Percentiles rank a stretch among this genome's conserved stretches.
phyloP scores from a whole-genome alignment of 306 rosid species.

The Geum urbanum region DNA sequence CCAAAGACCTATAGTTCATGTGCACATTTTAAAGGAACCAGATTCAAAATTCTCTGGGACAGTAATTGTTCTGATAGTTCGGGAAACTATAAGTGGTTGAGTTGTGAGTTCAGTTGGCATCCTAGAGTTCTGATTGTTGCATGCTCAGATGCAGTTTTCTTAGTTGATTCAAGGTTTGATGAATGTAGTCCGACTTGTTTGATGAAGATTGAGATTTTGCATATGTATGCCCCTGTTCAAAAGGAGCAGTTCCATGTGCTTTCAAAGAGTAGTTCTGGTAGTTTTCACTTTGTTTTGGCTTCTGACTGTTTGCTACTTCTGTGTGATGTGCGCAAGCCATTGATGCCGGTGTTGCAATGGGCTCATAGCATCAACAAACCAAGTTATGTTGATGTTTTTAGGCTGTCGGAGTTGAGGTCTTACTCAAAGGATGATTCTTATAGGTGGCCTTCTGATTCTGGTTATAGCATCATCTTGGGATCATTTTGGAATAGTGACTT shows the following conservation, averaged over 20 bases:
- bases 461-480: slow-evolving; percentile 64
- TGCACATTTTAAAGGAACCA: slow-evolving; percentile 37
- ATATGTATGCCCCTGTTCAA: slow-evolving; percentile 31
- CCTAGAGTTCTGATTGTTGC: slow-evolving; percentile 56
- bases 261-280: slow-evolving; percentile 43
- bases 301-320: slow-evolving; percentile 50
- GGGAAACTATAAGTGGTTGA: slow-evolving; percentile 41
- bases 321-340: slow-evolving; percentile 60
- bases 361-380: slow-evolving; percentile 54
- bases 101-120: slow-evolving; percentile 76
- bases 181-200: slow-evolving; percentile 43
- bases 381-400: slow-evolving; percentile 33
- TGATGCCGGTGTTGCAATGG: slow-evolving; percentile 60
- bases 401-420: slow-evolving; percentile 60
- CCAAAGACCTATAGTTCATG: not conserved
- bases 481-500: slow-evolving; percentile 62
- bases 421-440: slow-evolving; percentile 33
- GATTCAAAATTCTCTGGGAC: slow-evolving; percentile 47
- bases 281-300: slow-evolving; percentile 49
- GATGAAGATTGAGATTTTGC: slow-evolving; percentile 45
- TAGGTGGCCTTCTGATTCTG: slow-evolving; percentile 52
- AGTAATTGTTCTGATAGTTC: slow-evolving; percentile 13
- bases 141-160: slow-evolving; percentile 51
- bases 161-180: slow-evolving; percentile 50
- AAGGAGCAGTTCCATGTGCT: slow-evolving; percentile 51